Evolutionary conservation across 73 alveolate species (phyloP), one percentile per base, ranked within the genome.

Genomic region (Durusdinium trenchii): DNA sequence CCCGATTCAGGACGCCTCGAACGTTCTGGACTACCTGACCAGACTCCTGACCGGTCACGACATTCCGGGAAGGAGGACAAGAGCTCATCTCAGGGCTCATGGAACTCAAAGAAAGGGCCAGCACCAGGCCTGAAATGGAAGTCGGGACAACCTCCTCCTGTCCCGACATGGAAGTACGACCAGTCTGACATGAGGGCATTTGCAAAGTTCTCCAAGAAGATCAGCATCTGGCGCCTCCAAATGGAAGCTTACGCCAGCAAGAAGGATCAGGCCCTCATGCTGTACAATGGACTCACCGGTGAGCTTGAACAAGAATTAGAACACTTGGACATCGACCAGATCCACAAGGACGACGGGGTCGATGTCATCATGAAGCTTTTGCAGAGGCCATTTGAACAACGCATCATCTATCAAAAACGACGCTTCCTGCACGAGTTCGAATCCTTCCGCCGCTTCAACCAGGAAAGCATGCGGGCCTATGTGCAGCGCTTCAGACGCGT

Each of bases 301-400:
- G 86, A 89, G 2, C 67, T 69, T 0, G 96, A 89, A 28, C 84
- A 61, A 54, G 96, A 89, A 52, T 45, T 89, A 36, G 96, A 89
- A 52, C 82, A 62, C 60, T 14, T 46, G 52, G 23, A 57, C 40
- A 46, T 89, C 18, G 54, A 36, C 20, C 71, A 89, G 64, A 6
- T 89, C 9, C 50, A 89, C 50, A 10, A 18, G 0, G 71, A 42
- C 69, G 9, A 2, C 76, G 96, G 86, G 43, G 38, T 89, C 1
- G 96, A 89, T 0, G 45, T 43, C 30, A 64, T 89, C 46, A 46
- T 89, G n/a, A 18, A 3, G 26, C 9, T 40, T 10, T 42, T 89
- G 38, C 36, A 51, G 0, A 16, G 67, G 30, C 86, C 96, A 26
- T 6, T 89, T 30, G 86, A 89, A 7, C 78, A 47, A 32, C 76